Evolutionary conservation across 495 filamentous ascomycete species (phyloP).

Genomic region (Letharia columbiana): DNA sequence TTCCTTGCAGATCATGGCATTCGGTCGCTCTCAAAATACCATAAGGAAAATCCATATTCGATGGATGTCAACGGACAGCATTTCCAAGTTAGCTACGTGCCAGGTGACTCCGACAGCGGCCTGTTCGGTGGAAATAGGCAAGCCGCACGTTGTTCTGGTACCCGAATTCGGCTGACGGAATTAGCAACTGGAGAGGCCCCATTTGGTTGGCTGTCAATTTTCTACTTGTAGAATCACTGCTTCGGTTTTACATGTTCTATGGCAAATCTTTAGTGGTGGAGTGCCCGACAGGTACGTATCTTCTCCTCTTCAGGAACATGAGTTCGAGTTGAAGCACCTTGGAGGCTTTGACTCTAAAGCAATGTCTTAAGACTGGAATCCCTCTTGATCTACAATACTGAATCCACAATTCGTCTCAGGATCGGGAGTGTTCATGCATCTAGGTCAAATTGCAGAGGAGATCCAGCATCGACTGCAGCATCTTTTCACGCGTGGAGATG

Average conservation of each 20-base stretch:
- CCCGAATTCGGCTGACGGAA: not conserved
- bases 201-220: constrained; percentile 98
- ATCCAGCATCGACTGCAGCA: constrained; percentile 93
- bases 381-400: too few relatives aligned
- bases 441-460: constrained; percentile 93
- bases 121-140: constrained; percentile 78
- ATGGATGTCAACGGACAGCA: constrained; percentile 93
- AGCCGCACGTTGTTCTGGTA: not conserved
- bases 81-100: constrained; percentile 82
- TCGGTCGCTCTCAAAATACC: constrained; percentile 85
- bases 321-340: too few relatives aligned
- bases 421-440: constrained; percentile 90
- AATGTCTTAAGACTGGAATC: not conserved
- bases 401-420: constrained; percentile 32
- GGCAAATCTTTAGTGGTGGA: constrained; percentile 81
- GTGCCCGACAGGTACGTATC: constrained; percentile 54
- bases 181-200: constrained; percentile 85
- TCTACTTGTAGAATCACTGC: constrained; percentile 82
- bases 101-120: constrained; percentile 87
- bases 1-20: constrained; percentile 88
- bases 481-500: constrained; percentile 71
- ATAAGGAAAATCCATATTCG: constrained; percentile 80
- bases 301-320: not conserved
- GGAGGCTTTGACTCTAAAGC: too few relatives aligned
- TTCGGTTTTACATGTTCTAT: constrained; percentile 93